Evolutionary conservation across 164 flowering plant species (phyloP).

Genomic region (Annona squamosa): DNA sequence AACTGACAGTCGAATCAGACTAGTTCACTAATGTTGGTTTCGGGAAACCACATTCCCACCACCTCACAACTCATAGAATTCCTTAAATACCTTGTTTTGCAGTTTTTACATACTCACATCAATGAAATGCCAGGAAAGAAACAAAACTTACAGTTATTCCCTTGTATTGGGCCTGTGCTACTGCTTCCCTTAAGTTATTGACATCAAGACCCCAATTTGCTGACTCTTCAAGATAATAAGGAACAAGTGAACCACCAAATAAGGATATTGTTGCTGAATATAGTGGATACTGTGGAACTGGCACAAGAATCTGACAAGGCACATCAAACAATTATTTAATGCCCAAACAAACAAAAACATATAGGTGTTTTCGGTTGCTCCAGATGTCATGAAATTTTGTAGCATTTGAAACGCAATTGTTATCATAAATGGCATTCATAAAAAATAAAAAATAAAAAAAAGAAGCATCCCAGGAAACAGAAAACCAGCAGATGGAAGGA

Average conservation of each 20-base stretch:
- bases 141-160: slow-evolving; percentile 71
- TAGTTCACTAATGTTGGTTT: neutral
- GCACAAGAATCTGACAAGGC: slow-evolving; percentile 67
- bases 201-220: slow-evolving; percentile 98
- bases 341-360: too few species aligned
- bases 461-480: neutral
- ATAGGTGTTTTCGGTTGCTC: neutral
- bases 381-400: neutral
- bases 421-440: neutral
- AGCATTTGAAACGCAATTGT: neutral
- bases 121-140: neutral
- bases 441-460: too few species aligned
- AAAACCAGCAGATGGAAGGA: too few species aligned
- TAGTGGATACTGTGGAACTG: slow-evolving; percentile 98
- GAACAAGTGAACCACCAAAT: slow-evolving; percentile 85
- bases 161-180: slow-evolving; percentile 58
- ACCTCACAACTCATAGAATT: neutral
- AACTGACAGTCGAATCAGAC: neutral
- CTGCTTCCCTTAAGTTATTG: slow-evolving; percentile 59
- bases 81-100: neutral
- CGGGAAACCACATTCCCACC: neutral
- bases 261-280: slow-evolving; percentile 90
- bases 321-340: neutral
- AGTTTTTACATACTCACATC: too few species aligned
- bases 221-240: slow-evolving; percentile 89